phyloP scores from a whole-genome alignment of 768 basidiomycete species.

The Gyrodon lividus region DNA sequence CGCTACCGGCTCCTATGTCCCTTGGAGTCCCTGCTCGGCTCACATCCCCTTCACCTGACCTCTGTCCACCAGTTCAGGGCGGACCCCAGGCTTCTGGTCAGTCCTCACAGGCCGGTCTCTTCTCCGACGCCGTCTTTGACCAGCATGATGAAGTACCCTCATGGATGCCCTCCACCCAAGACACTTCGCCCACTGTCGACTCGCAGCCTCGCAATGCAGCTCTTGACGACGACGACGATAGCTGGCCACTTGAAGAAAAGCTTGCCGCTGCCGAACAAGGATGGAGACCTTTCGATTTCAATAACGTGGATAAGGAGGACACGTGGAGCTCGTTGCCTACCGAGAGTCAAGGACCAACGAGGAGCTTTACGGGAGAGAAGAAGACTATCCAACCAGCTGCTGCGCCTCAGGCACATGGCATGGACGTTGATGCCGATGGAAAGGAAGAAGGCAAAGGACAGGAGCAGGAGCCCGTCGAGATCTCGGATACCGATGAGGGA shows the following conservation, averaged over 20 bases:
- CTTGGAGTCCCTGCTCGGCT: constrained; percentile 42
- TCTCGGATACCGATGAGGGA: constrained; percentile 36
- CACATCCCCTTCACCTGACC: constrained; percentile 24
- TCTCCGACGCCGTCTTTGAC: constrained; percentile 53
- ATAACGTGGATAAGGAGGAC: constrained; percentile 59
- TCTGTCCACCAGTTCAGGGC: constrained; percentile 22
- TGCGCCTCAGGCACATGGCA: constrained; percentile 2
- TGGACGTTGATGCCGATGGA: constrained; percentile 12
- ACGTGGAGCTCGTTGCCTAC: constrained; percentile 75
- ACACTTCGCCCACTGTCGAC: constrained; percentile 48
- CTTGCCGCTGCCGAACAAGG: constrained; percentile 48
- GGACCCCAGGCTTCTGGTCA: constrained; percentile 44
- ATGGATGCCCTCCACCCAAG: constrained; percentile 64
- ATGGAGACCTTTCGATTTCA: constrained; percentile 61
- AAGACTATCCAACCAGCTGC: not conserved
- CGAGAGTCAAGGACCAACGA: constrained; percentile 45
- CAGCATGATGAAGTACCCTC: constrained; percentile 41
- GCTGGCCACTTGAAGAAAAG: constrained; percentile 74
- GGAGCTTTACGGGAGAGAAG: constrained; percentile 18
- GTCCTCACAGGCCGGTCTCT: constrained; percentile 52
- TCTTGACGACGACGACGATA: constrained; percentile 56
- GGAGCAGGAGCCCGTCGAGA: constrained; percentile 27
- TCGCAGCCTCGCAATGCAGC: constrained; percentile 32
- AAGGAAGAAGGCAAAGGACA: constrained; percentile 8
- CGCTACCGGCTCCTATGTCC: constrained; percentile 44